A percentile compares a stretch with the other conserved stretches of the same genome.
phyloP scores from a whole-genome alignment of 2,329 filamentous ascomycete genomes.

The Hypoxylon sp. region DNA sequence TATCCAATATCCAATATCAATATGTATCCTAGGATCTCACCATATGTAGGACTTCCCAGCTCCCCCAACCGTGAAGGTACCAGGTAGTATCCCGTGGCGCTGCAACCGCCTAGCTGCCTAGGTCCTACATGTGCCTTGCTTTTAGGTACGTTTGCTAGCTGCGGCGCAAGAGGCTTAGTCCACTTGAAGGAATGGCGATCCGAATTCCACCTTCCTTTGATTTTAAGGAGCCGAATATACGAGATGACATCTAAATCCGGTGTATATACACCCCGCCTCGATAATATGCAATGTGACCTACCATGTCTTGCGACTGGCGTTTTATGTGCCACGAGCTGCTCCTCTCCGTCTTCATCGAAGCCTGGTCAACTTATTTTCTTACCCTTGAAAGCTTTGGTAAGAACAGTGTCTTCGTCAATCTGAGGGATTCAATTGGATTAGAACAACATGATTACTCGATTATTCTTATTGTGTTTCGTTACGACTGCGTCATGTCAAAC shows the following conservation, averaged over 20 bases:
- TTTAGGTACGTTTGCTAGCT: slow-evolving; percentile 8
- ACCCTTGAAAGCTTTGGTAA: slow-evolving; percentile 4
- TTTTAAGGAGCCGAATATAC: slow-evolving; percentile 30
- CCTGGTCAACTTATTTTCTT: slow-evolving; percentile 4
- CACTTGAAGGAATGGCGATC: slow-evolving; percentile 35
- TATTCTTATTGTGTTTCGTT: slow-evolving; percentile 30
- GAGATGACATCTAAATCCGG: slow-evolving; percentile 36
- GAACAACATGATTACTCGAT: slow-evolving; percentile 34
- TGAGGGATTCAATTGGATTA: slow-evolving; percentile 17
- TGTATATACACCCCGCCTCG: slow-evolving; percentile 33
- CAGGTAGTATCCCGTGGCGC: slow-evolving; percentile 5
- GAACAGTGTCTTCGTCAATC: not conserved
- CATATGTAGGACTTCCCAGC: not conserved
- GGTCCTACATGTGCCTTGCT: slow-evolving; percentile 2
- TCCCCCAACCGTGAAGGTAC: not conserved
- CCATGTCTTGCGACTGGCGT: slow-evolving; percentile 33
- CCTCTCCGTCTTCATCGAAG: slow-evolving; percentile 27
- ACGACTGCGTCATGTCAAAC: slow-evolving; percentile 26
- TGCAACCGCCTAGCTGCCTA: not conserved
- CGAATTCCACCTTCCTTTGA: slow-evolving; percentile 13
- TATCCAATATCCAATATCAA: no score
- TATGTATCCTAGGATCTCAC: not conserved
- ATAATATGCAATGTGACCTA: slow-evolving; percentile 39
- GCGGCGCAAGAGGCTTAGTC: slow-evolving; percentile 28
- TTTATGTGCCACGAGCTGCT: slow-evolving; percentile 31